Evolutionary conservation across 2,329 filamentous ascomycete species (phyloP).

Genomic region (Aureobasidium zeae): DNA sequence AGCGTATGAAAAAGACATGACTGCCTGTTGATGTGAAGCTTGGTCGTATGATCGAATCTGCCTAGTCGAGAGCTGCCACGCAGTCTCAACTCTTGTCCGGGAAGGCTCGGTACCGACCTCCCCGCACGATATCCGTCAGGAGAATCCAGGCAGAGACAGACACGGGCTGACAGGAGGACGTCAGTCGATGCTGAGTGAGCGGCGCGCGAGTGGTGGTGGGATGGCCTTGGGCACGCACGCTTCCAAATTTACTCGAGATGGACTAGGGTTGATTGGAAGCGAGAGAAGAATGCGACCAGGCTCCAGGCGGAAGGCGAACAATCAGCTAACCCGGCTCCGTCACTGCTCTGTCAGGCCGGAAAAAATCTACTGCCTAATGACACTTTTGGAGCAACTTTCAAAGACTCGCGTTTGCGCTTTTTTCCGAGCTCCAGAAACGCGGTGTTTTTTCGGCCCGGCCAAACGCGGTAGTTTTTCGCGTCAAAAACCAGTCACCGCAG

Average conservation of each 20-base stretch:
- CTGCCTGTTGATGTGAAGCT: background rate
- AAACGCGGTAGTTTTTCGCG: constrained; percentile 4
- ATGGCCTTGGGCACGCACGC: constrained; percentile 8
- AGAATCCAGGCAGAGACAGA: background rate
- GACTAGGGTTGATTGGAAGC: background rate
- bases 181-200: constrained; percentile 1
- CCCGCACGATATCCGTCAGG: constrained; percentile 12
- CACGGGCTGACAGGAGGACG: constrained; percentile 3
- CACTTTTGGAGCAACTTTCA: constrained; percentile 5
- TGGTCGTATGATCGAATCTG: too few species aligned
- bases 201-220: constrained; percentile 4
- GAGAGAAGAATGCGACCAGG: constrained; percentile 14
- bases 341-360: constrained; percentile 11
- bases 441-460: too few species aligned
- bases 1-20: constrained; percentile 68
- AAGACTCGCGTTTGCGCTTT: constrained; percentile 11
- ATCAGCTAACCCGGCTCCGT: constrained; percentile 12
- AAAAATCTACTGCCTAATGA: too few species aligned
- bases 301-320: constrained; percentile 9
- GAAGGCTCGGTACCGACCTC: constrained; percentile 14
- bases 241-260: constrained; percentile 2
- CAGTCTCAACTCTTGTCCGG: constrained; percentile 15
- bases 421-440: constrained; percentile 5
- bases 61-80: constrained; percentile 36
- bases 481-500: background rate